Base-by-base conservation (phyloP, 257 asterid genomes). In the Solanum commersonii region DNA sequence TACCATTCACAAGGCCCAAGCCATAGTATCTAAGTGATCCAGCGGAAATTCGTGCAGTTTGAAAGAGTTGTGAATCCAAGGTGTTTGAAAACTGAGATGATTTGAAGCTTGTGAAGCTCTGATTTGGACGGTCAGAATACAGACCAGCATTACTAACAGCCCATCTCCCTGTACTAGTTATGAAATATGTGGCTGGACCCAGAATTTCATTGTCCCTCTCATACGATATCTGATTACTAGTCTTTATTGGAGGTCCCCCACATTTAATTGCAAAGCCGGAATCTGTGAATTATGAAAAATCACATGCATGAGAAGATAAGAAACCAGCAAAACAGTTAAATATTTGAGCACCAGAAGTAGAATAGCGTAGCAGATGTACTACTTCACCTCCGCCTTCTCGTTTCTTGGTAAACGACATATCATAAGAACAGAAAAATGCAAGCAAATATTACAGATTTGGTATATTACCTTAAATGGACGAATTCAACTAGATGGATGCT, bases 11-110 rank as follows among this genome's bases (percentile, higher is more conserved):
- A 77, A 96, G 92, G 91, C 95, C 98, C 90, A 95, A 85, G 67
- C 99, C 97, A 72, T 91, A 95, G 90, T 95, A 96, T 90, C 98
- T 94, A 56, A 96, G 92, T 12, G 99, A 96, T 84, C 97, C 93
- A 59, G 97, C 94, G 13, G 98, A 96, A 76, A 94, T 31, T 10
- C 98, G 93, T 8, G 96, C 90, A 76, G 92, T 90, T 83, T 88
- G 96, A 91, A 91, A 93, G 87, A 96, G 44, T 88, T 92, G 94
- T 1, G 96, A 79, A 89, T 95, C 96, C 88, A 88, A 70, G 73
- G 98, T 92, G 85, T 91, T 92, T 67, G 93, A 88, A 88, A 92
- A 89, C 56, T 87, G 90, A 18, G 93, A 84, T 6, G 83, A 15
- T 60, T 89, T 77, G 86, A 29, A 25, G 38, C 60, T 77, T 82